Percentiles rank a stretch among this genome's conserved stretches.
Evolutionary conservation across 202 grass and related monocot species (phyloP).

Genomic region (Setaria viridis): DNA sequence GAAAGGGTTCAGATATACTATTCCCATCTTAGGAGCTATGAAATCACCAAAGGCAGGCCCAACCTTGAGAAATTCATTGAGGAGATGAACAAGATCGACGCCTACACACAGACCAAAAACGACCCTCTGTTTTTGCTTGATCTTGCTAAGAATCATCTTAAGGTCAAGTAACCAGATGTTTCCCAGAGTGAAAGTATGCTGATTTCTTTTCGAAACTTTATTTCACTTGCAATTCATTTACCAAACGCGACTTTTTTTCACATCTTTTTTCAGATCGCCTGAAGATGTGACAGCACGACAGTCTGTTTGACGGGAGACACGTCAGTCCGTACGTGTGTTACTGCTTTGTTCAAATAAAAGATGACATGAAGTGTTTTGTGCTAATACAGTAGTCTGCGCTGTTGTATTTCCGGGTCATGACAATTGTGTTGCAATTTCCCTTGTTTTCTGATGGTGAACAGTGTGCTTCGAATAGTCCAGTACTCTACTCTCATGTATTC

Average conservation of each 20-base stretch:
- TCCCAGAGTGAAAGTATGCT: not conserved
- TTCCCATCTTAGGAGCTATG: conserved; percentile 64
- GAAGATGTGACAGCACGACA: not conserved
- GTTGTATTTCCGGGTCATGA: not conserved
- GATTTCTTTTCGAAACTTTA: not conserved
- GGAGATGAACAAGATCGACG: conserved; percentile 77
- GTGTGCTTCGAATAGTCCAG: too few species aligned
- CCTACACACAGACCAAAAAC: conserved; percentile 55
- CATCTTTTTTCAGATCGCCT: conserved; percentile 40
- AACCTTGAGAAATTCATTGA: conserved; percentile 65
- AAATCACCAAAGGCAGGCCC: conserved; percentile 63
- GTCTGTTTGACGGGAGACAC: not conserved
- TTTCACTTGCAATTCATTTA: not conserved
- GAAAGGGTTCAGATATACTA: conserved; percentile 73
- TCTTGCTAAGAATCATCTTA: conserved; percentile 48
- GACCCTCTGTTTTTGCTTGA: conserved; percentile 60
- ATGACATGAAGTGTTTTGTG: not conserved
- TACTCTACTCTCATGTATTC: too few species aligned
- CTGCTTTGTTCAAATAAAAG: not conserved
- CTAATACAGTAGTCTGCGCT: not conserved
- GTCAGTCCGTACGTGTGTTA: not conserved
- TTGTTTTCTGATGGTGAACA: not conserved
- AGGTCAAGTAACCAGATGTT: conserved; percentile 40
- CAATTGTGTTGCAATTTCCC: not conserved
- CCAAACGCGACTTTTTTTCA: not conserved